These are phyloP conservation scores for Cephalotrichum gorgonifer DNA, from an alignment of 2,329 filamentous ascomycete species.

Conservation along the genomic window DNA sequence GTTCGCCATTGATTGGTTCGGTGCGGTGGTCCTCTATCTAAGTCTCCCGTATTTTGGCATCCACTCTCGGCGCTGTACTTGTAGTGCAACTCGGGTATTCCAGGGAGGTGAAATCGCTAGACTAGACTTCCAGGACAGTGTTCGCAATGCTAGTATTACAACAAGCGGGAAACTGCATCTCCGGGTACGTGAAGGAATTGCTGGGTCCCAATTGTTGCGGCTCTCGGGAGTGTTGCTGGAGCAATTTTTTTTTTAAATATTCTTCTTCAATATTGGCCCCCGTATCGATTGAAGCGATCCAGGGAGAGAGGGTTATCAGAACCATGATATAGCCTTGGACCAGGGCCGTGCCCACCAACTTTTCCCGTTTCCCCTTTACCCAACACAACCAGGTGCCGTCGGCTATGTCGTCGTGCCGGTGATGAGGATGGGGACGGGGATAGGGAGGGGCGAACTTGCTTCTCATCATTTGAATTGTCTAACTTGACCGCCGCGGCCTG, in stretches of 20 bases:
- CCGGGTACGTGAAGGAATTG: too few species aligned
- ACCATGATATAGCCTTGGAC: background rate
- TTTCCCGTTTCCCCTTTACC: background rate
- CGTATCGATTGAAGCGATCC: background rate
- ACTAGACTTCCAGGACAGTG: too few species aligned
- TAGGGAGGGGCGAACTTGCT: background rate
- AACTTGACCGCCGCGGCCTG: too few species aligned
- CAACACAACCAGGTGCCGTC: constrained; percentile 1
- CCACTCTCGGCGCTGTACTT: too few species aligned
- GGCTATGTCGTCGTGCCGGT: background rate
- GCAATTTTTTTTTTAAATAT: background rate
- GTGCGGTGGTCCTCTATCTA: too few species aligned
- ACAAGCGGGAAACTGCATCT: too few species aligned
- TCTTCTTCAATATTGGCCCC: background rate
- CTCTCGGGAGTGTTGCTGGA: background rate
- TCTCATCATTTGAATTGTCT: too few species aligned
- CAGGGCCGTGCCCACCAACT: background rate
- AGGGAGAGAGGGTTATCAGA: background rate
- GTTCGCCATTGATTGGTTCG: too few species aligned
- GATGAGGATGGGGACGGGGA: background rate
- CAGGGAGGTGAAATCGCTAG: too few species aligned
- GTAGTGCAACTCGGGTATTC: too few species aligned
- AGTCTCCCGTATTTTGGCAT: too few species aligned
- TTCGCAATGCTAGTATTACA: too few species aligned
- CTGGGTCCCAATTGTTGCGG: background rate